These are phyloP conservation scores for Sugiyamaella chiloensis DNA, from an alignment of 805 yeast genomes.

Conservation along the genomic window DNA sequence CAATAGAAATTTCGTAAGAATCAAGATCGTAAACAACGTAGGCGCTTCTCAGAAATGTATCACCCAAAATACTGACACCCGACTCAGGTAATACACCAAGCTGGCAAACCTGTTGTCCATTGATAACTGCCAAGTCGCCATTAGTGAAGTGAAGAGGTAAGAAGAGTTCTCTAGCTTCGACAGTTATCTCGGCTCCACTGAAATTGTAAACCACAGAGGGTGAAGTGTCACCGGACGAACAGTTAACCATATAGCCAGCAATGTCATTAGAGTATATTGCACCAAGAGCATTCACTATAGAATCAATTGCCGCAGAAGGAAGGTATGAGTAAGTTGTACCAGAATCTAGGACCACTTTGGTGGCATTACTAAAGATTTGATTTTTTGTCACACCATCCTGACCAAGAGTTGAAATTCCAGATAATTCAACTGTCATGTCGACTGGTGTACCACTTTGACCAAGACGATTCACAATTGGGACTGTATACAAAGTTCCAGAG, in stretches of 20 bases:
- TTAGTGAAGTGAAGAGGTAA: conserved; percentile 6
- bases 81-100: conserved; percentile 8
- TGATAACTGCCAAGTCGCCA: conserved; percentile 9
- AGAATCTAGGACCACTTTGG: conserved; percentile 44
- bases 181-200: conserved; percentile 26
- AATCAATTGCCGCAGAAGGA: conserved; percentile 36
- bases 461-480: conserved; percentile 10
- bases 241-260: conserved; percentile 11
- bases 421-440: conserved; percentile 18
- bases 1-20: conserved; percentile 52
- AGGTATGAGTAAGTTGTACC: conserved; percentile 54
- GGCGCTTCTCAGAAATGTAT: conserved; percentile 58
- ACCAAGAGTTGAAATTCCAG: neutral
- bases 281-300: conserved; percentile 11
- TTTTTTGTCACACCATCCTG: neutral
- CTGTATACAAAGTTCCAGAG: conserved; percentile 33
- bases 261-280: conserved; percentile 8
- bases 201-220: conserved; percentile 22
- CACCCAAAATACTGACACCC: conserved; percentile 49
- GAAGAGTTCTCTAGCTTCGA: conserved; percentile 27
- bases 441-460: conserved; percentile 12
- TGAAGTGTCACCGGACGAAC: neutral
- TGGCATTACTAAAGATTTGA: neutral
- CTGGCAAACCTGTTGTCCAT: conserved; percentile 13
- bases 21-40: conserved; percentile 70